A percentile compares a stretch with the other conserved stretches of the same genome.
phyloP scores from a whole-genome alignment of 306 rosid species.

The Castanea crenata region DNA sequence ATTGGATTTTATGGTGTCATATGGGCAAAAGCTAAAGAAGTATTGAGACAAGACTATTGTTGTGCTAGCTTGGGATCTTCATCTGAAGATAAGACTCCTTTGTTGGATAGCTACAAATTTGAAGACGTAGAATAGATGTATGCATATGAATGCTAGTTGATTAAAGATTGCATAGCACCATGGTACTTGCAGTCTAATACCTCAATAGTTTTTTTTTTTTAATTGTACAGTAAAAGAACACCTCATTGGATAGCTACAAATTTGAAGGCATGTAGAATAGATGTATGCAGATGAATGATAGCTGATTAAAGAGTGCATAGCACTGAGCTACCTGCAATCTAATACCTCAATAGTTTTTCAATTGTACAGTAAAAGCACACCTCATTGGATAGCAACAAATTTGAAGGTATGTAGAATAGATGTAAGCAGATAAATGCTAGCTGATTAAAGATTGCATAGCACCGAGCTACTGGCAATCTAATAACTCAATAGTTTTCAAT shows the following conservation, averaged over 20 bases:
- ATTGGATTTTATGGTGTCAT: slow-evolving; percentile 36
- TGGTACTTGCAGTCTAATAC: neutral
- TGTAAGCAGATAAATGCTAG: neutral
- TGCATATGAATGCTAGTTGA: neutral
- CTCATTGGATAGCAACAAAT: slow-evolving; percentile 14
- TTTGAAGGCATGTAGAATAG: neutral
- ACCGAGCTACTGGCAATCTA: neutral
- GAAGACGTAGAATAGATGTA: neutral
- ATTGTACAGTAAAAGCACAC: too few relatives aligned
- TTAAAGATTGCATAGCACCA: neutral
- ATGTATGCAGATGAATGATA: neutral
- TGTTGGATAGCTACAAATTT: slow-evolving; percentile 27
- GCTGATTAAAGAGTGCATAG: neutral
- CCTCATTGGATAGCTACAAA: slow-evolving; percentile 10
- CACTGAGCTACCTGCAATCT: too few relatives aligned
- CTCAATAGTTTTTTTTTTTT: neutral
- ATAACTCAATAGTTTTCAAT: neutral
- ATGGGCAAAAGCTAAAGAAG: slow-evolving; percentile 31
- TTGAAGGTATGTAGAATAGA: neutral
- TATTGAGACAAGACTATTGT: slow-evolving; percentile 2
- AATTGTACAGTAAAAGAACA: neutral
- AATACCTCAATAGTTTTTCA: too few relatives aligned
- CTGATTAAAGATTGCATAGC: slow-evolving; percentile 3
- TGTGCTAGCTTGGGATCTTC: neutral
- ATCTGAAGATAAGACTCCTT: slow-evolving; percentile 19